Evolutionary conservation across 1,284 basidiomycete species (phyloP), one percentile per base, ranked within the genome.

Genomic region (Tilletia setariae): DNA sequence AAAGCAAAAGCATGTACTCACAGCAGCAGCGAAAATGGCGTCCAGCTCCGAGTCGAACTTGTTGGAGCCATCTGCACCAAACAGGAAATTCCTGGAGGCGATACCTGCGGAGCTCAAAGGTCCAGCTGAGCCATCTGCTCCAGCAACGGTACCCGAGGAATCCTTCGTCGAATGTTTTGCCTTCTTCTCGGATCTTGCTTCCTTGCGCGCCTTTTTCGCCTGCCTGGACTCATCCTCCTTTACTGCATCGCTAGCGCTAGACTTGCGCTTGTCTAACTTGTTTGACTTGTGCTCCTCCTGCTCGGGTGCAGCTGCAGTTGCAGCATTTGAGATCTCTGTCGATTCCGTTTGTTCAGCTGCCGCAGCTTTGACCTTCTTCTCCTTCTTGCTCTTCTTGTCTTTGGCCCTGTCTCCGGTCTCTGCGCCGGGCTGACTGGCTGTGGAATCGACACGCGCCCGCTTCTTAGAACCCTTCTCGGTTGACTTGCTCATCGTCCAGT

Each of bases 11-110:
- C 88, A 4, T 90, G 84, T 96, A 61, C 56, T 61, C 56, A 61
- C 56, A 2, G 28, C 56, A 32, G 93, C 6, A 92, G 90, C 9
- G 92, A 92, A 71, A 95, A 90, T 1, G 87, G 73, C 0, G 88
- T 85, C 32, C 85, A 88, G 1, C 87, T 85, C 78, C 93, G 90
- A 85, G 79, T 93, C 90, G 19, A 97, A 85, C 83, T 95, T 92
- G 56, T 95, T 87, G 65, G 95, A 84, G 16, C 70, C 67, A 25
- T 21, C 44, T 8, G 62, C 62, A 6, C 46, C 28, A 9, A 13
- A 9, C 47, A 64, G 64, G 47, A 44, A 65, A 46, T 44, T 23
- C 6, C 35, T 40, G 6, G 35, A 40, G 35, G 4, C 35, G 35
- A 40, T 11, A 40, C 6, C 35, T 40, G 35, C 35, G 35, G 35